Evolutionary conservation across 225 moss, liverwort and hornwort genomes (phyloP).

Genomic region (Sphagnum contortum): DNA sequence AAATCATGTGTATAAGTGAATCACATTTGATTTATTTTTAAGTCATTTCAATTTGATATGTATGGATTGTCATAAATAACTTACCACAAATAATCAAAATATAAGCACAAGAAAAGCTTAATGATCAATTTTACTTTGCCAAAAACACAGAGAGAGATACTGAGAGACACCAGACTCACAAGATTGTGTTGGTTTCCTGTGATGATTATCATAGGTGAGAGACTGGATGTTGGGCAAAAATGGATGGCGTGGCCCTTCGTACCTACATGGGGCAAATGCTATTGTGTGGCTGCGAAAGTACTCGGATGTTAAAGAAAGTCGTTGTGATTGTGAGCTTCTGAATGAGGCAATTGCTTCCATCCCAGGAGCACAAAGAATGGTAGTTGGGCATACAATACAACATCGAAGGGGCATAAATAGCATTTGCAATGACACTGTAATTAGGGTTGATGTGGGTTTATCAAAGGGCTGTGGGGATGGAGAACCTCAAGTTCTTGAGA

Average conservation of each 20-base stretch:
- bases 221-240: constrained; percentile 76
- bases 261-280: constrained; percentile 58
- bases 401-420: constrained; percentile 53
- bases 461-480: constrained; percentile 72
- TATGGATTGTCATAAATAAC: too few relatives aligned
- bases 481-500: constrained; percentile 72
- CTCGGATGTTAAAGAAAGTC: constrained; percentile 49
- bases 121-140: too few relatives aligned
- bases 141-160: too few relatives aligned
- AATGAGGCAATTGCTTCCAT: constrained; percentile 38
- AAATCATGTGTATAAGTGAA: too few relatives aligned
- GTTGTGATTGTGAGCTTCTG: constrained; percentile 66
- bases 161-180: too few relatives aligned
- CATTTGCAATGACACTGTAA: constrained; percentile 61
- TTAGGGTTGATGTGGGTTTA: constrained; percentile 83
- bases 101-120: too few relatives aligned
- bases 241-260: constrained; percentile 52
- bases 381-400: constrained; percentile 89
- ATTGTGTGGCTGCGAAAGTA: constrained; percentile 76
- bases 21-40: too few relatives aligned
- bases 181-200: too few relatives aligned
- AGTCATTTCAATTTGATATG: too few relatives aligned
- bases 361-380: constrained; percentile 69
- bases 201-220: constrained; percentile 18
- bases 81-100: too few relatives aligned